Conservation (phyloP, 208 protist species). For the Naegleria fowleri region DNA sequence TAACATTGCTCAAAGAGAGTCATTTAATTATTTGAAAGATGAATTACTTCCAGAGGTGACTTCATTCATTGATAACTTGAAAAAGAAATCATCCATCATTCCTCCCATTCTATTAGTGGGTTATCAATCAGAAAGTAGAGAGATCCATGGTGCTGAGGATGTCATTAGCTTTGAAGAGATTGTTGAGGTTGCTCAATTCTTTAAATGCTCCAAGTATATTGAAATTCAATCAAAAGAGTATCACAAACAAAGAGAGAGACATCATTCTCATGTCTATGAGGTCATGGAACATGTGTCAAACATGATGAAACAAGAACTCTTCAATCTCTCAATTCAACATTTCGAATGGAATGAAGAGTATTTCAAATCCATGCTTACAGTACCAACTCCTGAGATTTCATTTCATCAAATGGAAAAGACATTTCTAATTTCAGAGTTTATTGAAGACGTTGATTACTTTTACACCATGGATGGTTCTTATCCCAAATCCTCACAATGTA, state of each 20-base stretch:
- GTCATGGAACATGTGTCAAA: neutral
- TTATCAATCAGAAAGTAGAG: neutral
- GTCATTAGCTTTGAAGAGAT: neutral
- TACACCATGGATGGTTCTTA: neutral
- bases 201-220: neutral
- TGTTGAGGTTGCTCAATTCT: neutral
- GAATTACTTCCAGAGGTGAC: neutral
- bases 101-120: neutral
- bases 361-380: neutral
- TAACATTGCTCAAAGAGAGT: neutral
- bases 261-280: neutral
- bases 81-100: neutral
- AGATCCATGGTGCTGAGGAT: neutral
- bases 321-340: too few relatives aligned
- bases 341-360: neutral
- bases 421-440: neutral
- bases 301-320: too few relatives aligned
- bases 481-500: neutral
- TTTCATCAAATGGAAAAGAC: neutral
- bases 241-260: neutral
- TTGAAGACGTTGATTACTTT: neutral
- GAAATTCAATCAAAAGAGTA: neutral
- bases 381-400: neutral
- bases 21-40: neutral
- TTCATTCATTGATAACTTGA: neutral